Conservation (phyloP, 352 stramenopile species). For the Thraustochytrium sp. region DNA sequence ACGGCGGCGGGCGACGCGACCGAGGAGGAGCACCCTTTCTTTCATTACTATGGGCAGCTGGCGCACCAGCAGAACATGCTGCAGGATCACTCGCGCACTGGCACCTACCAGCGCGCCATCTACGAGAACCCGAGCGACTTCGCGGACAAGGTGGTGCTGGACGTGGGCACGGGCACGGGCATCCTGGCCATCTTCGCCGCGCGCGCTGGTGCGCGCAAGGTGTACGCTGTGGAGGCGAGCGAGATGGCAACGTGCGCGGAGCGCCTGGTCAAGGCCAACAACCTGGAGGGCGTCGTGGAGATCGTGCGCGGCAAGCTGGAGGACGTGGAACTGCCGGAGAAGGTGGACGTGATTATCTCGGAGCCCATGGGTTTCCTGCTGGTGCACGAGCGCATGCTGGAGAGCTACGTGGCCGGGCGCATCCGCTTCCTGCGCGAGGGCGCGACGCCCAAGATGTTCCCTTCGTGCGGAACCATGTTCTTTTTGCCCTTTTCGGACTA, state of each 20-base stretch:
- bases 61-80: conserved; percentile 99
- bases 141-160: conserved; percentile 93
- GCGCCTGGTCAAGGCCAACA: conserved; percentile 87
- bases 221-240: conserved; percentile 90
- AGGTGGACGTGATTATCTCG: conserved; percentile 97
- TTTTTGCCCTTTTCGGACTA: conserved; percentile 89
- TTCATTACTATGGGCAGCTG: conserved; percentile 87
- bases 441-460: conserved; percentile 92
- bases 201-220: conserved; percentile 91
- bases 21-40: conserved; percentile 78
- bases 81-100: conserved; percentile 96
- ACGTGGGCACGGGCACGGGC: conserved; percentile 97
- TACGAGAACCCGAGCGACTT: conserved; percentile 90
- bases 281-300: conserved; percentile 86
- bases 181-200: conserved; percentile 97
- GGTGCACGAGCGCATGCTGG: conserved; percentile 97
- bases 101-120: conserved; percentile 95
- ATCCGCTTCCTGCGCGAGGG: conserved; percentile 82
- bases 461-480: conserved; percentile 93
- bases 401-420: conserved; percentile 88
- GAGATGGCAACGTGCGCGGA: conserved; percentile 94
- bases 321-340: conserved; percentile 86
- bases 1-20: conserved; percentile 31
- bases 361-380: conserved; percentile 99
- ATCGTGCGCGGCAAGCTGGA: conserved; percentile 97